These are phyloP conservation scores for Lachnellula suecica DNA, from an alignment of 2,329 filamentous ascomycete species.

Conservation along the genomic window DNA sequence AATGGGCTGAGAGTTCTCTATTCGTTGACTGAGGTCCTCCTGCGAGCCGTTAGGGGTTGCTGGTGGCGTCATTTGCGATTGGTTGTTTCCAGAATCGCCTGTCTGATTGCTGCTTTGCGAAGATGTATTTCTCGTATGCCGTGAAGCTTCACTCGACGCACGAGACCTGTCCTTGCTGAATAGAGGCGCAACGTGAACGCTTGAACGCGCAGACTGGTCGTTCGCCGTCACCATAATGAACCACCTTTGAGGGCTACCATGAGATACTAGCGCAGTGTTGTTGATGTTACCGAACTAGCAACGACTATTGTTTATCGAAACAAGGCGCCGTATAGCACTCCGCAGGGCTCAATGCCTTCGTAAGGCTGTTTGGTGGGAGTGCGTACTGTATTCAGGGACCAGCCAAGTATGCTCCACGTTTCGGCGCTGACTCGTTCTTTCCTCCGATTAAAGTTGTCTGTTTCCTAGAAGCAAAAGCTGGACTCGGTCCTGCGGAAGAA, in stretches of 20 bases:
- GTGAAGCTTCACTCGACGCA: slow-evolving; percentile 34
- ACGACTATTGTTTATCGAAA: no score
- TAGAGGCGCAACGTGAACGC: slow-evolving; percentile 61
- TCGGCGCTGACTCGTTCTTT: slow-evolving; percentile 8
- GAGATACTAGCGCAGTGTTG: slow-evolving; percentile 9
- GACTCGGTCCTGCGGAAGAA: slow-evolving; percentile 8
- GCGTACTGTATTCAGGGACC: no score
- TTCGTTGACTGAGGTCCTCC: slow-evolving; percentile 47
- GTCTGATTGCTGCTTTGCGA: slow-evolving; percentile 32
- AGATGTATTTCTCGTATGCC: slow-evolving; percentile 43
- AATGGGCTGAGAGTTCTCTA: slow-evolving; percentile 54
- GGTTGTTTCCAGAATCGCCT: slow-evolving; percentile 24
- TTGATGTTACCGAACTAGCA: no score
- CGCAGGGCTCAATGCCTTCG: no score
- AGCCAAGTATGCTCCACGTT: no score
- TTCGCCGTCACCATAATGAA: slow-evolving; percentile 33
- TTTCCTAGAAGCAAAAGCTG: background rate
- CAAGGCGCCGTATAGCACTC: no score
- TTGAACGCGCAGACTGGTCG: slow-evolving; percentile 44
- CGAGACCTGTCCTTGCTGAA: slow-evolving; percentile 45
- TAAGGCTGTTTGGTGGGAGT: no score
- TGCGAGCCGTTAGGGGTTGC: slow-evolving; percentile 69
- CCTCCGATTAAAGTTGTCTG: slow-evolving; percentile 3
- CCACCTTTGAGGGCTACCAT: slow-evolving; percentile 27
- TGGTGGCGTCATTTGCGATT: slow-evolving; percentile 70